These are phyloP conservation scores for Microcyclosporella mali DNA, from an alignment of 2,329 filamentous ascomycete genomes.

Conservation along the genomic window DNA sequence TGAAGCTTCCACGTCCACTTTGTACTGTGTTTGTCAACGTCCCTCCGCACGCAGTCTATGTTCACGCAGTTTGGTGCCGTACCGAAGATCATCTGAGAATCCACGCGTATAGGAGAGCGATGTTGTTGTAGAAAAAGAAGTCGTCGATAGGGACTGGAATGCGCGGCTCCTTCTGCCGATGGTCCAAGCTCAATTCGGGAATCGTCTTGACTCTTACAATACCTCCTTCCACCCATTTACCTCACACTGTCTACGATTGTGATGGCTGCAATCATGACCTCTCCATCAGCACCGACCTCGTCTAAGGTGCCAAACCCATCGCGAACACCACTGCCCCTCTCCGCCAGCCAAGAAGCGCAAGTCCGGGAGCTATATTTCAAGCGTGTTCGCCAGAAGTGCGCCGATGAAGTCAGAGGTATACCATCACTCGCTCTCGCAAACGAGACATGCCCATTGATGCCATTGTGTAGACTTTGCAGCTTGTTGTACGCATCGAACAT, in stretches of 20 bases:
- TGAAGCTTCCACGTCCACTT: too few relatives aligned
- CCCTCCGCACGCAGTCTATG: too few relatives aligned
- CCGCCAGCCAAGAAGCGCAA: conserved; percentile 72
- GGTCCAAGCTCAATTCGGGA: too few relatives aligned
- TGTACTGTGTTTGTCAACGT: too few relatives aligned
- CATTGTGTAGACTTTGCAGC: conserved; percentile 75
- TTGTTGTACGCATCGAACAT: conserved; percentile 78
- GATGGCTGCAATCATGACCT: conserved; percentile 19
- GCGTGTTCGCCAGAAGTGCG: conserved; percentile 69
- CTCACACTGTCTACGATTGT: not conserved
- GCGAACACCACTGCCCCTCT: conserved; percentile 76
- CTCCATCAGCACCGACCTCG: conserved; percentile 6
- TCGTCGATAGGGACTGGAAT: too few relatives aligned
- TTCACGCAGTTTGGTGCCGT: too few relatives aligned
- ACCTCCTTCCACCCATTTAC: conserved; percentile 1
- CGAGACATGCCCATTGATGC: not conserved
- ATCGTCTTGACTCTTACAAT: not conserved
- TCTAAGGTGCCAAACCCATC: conserved; percentile 21
- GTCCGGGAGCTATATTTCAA: conserved; percentile 76
- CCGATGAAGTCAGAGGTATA: conserved; percentile 47
- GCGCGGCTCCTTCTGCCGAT: too few relatives aligned
- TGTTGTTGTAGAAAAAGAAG: too few relatives aligned
- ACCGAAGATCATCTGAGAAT: too few relatives aligned
- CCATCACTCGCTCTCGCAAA: not conserved
- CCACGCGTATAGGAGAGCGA: too few relatives aligned